phyloP scores from a whole-genome alignment of 2,329 filamentous ascomycete species.

The Tolypocladium ovalisporum region DNA sequence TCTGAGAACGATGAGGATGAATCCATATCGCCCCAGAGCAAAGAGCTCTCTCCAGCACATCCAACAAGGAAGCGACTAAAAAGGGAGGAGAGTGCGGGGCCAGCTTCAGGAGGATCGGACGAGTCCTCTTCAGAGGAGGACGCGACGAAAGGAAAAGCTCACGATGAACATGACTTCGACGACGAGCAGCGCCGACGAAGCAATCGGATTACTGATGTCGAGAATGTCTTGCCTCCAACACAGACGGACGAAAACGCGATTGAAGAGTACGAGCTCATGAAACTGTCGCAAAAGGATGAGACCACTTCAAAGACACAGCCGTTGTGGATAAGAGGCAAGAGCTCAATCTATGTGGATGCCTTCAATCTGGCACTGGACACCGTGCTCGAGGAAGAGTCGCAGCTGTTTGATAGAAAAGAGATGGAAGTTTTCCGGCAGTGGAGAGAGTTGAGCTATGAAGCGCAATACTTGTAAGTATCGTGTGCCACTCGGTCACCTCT shows the following conservation, averaged over 20 bases:
- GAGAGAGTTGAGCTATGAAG: conserved; percentile 65
- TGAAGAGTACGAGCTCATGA: conserved; percentile 64
- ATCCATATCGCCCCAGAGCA: background rate
- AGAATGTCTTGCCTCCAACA: conserved; percentile 54
- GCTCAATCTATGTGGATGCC: conserved; percentile 92
- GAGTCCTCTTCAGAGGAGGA: background rate
- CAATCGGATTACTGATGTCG: conserved; percentile 20
- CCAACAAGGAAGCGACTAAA: conserved; percentile 22
- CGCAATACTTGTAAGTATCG: conserved; percentile 69
- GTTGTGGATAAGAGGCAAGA: conserved; percentile 62
- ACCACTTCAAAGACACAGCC: conserved; percentile 27
- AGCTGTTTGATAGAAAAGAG: conserved; percentile 78
- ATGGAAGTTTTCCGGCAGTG: conserved; percentile 66
- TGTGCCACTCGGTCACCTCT: too few species aligned
- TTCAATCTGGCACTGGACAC: conserved; percentile 89
- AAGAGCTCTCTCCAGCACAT: conserved; percentile 8
- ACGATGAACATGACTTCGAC: conserved; percentile 2
- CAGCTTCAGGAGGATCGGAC: conserved; percentile 11
- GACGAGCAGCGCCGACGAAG: conserved; percentile 7
- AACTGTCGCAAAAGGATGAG: conserved; percentile 39
- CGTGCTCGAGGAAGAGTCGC: conserved; percentile 77
- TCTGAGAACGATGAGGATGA: conserved; percentile 5
- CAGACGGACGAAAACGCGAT: conserved; percentile 61
- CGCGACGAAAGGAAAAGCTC: too few species aligned
- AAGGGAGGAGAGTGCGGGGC: conserved; percentile 11